phyloP scores from a whole-genome alignment of 768 basidiomycete genomes.

The Suillus ampliporus region DNA sequence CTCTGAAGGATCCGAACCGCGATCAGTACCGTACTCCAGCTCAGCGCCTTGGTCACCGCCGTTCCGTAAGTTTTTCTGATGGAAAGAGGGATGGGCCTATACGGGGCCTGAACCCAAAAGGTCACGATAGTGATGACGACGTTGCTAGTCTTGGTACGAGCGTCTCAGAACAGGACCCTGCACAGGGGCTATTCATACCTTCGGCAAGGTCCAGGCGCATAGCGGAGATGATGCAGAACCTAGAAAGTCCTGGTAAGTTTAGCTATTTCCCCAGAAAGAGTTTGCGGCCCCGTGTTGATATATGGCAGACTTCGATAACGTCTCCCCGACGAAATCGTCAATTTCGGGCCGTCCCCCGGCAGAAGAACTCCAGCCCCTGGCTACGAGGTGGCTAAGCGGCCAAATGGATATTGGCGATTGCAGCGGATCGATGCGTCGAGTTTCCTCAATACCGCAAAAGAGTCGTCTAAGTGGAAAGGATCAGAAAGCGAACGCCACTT shows the following conservation, averaged over 20 bases:
- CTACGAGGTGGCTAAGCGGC: conserved; percentile 48
- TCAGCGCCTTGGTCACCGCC: conserved; percentile 55
- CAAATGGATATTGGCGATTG: conserved; percentile 34
- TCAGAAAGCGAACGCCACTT: conserved; percentile 58
- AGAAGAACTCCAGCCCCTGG: conserved; percentile 54
- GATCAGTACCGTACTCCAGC: conserved; percentile 61
- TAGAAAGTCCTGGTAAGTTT: conserved; percentile 70
- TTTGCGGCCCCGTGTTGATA: conserved; percentile 13
- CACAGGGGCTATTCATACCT: conserved; percentile 44
- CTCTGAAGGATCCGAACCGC: conserved; percentile 57
- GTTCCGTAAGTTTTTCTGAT: conserved; percentile 97
- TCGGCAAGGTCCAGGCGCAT: conserved; percentile 83
- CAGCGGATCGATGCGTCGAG: conserved; percentile 40
- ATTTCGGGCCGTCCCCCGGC: conserved; percentile 46
- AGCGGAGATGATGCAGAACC: conserved; percentile 74
- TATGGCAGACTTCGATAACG: conserved; percentile 46
- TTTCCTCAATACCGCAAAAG: conserved; percentile 52
- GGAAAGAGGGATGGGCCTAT: conserved; percentile 93
- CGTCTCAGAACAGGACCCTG: conserved; percentile 21
- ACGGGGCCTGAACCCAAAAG: conserved; percentile 52
- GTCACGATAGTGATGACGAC: conserved; percentile 46
- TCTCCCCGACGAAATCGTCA: conserved; percentile 62
- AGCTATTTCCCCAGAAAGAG: neutral
- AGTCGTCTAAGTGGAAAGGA: conserved; percentile 41
- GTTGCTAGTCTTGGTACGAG: conserved; percentile 26